Evolutionary conservation across 495 filamentous ascomycete genomes (phyloP), one percentile per base, ranked within the genome.

Genomic region (Opeltia flavorubescens): DNA sequence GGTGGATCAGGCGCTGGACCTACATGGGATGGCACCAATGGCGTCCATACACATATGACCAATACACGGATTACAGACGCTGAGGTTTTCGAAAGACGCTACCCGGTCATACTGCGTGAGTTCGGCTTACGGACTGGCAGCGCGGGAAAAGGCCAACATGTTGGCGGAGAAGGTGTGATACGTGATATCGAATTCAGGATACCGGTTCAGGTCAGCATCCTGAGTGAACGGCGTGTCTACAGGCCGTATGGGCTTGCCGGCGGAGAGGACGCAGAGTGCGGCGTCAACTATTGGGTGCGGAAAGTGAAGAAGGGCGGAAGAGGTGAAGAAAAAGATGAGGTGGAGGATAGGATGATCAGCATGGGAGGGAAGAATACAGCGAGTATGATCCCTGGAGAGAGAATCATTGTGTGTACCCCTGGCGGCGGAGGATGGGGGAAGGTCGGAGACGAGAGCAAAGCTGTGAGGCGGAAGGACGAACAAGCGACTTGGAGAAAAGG

Each of bases 11-110:
- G 91, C 43, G 91, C 91, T 0, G 89, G 89, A 0, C 76, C 83
- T 1, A 73, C 74, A 29, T 98, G 91, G 91, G 74, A 85, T 45
- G 91, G 91, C 36, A 87, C 87, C 6, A 81, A 75, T 43, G 91
- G 91, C 35, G 86, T 96, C 36, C 91, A 98, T 59, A 82, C 80
- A 18, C 89, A 96, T 63, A 98, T 96, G 89, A 98, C 91, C n/a
- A 98, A 98, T 62, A 98, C 91, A 4, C 78, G 91, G 1, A 96
- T 96, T 59, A 98, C 91, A 1, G 91, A 98, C 64, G 73, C 86
- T 0, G 91, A 98, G 54, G 78, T 95, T n/a, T 89, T 98, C 55
- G 91, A 98, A 63, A 74, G 89, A 2, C 75, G 91, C 13, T 98
- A 98, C 55, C 91, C 91, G 1, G 84, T 94, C 2, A 57, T 95